A percentile compares a stretch with the other conserved stretches of the same genome.
Evolutionary conservation across 169 alveolate species (phyloP).

Genomic region (Nephromyces sp.): DNA sequence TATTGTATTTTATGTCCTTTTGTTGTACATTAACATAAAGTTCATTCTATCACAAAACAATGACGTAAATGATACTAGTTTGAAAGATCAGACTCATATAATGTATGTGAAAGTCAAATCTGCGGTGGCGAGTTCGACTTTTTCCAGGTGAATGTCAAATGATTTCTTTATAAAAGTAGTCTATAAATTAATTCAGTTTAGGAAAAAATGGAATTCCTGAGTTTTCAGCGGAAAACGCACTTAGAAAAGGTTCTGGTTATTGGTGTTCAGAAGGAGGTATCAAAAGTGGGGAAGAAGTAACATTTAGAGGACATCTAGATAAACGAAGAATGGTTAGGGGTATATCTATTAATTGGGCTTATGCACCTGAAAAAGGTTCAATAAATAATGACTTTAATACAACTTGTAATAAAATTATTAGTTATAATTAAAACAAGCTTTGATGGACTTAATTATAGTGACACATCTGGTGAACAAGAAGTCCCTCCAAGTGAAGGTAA

Average conservation of each 20-base stretch:
- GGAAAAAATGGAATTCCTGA: constrained; percentile 22
- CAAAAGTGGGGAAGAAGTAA: constrained; percentile 4
- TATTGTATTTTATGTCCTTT: not conserved
- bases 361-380: constrained; percentile 39
- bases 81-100: not conserved
- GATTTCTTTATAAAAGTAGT: not conserved
- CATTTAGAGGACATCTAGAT: constrained; percentile 13
- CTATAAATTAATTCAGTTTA: not conserved
- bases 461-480: no score
- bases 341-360: constrained; percentile 31
- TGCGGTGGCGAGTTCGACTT: not conserved
- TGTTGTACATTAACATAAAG: no score
- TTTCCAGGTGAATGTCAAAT: not conserved
- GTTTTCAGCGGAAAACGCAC: constrained; percentile 22
- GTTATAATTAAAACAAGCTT: not conserved
- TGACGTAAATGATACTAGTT: no score
- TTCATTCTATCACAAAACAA: no score
- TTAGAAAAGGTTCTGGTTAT: constrained; percentile 27
- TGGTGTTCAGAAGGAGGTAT: constrained; percentile 37
- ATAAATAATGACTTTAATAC: not conserved
- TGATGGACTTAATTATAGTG: not conserved
- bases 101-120: not conserved
- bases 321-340: constrained; percentile 18
- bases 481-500: no score
- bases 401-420: not conserved